Base-by-base conservation (phyloP, 1,284 basidiomycete genomes). In the Irpex lacteus region DNA sequence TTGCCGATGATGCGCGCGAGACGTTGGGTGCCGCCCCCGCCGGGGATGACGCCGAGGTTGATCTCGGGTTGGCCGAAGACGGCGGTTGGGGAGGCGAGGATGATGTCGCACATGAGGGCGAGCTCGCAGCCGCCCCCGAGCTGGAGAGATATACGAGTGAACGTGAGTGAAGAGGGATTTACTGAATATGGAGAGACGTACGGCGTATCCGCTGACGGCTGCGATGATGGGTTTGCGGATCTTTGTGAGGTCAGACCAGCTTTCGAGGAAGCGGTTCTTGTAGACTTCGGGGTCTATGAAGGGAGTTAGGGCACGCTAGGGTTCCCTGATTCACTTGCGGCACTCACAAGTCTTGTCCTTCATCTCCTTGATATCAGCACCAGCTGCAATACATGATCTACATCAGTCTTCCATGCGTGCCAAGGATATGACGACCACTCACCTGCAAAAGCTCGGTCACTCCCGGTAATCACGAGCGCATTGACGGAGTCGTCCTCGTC, bases 61-160 rank as follows among this genome's bases (percentile, higher is more conserved):
- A 99, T 97, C 76, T 99, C 98, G 38, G 98, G 97, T 76, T 98
- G 98, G 44, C 95, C 96, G 72, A 99, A 98, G 69, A 88, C 89
- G 40, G 98, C 97, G 19, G 87, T 94, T 4, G 95, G 92, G 5
- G 96, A 92, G n/a, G 93, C 95, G 66, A 98, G 87, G 73, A 98
- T 91, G 77, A 99, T 96, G 79, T 99, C 98, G 77, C 94, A 94
- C 90, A 96, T 94, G 75, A 98, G 88, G 9, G 97, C 96, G 59
- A 99, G 87, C 76, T 99, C 97, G 72, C 96, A 97, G 60, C 97
- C 97, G 59, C 97, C 97, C 11, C 97, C 97, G 67, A 99, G 91
- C 94, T 90, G 66, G 40, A 58, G 26, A 49, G 49, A 59, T 58
- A 59, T 54, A n/a, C n/a, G 55, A 54, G 18, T 57, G 38, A n/a